Evolutionary conservation across 2,329 filamentous ascomycete genomes (phyloP).

Genomic region (Hypomyces rosellus): DNA sequence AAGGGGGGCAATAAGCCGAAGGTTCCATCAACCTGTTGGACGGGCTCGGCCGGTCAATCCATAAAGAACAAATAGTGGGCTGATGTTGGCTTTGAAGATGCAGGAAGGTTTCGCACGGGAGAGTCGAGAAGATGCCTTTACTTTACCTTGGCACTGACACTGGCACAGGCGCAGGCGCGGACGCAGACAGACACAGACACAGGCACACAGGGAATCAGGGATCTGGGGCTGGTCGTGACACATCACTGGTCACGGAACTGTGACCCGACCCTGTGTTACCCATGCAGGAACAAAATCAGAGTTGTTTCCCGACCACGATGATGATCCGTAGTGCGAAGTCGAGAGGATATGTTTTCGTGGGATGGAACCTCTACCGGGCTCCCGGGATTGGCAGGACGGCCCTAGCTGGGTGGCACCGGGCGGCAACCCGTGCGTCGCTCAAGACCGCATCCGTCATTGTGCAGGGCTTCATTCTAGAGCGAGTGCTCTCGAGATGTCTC

Average conservation of each 20-base stretch:
- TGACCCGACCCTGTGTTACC: constrained; percentile 13
- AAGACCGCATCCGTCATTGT: constrained; percentile 6
- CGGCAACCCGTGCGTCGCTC: constrained; percentile 2
- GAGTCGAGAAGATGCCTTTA: too few species aligned
- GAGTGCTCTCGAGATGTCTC: neutral
- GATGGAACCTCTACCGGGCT: constrained; percentile 2
- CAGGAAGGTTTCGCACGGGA: too few species aligned
- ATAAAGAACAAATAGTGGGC: neutral
- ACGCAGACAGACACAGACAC: too few species aligned
- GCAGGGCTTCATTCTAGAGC: constrained; percentile 2
- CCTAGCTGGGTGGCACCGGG: neutral
- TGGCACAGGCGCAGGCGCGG: too few species aligned
- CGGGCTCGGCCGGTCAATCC: neutral
- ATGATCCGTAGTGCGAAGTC: constrained; percentile 2
- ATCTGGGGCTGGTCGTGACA: constrained; percentile 9
- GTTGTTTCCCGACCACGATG: constrained; percentile 6
- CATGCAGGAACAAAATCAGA: constrained; percentile 13
- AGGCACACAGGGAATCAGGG: constrained; percentile 6
- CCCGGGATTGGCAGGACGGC: constrained; percentile 6
- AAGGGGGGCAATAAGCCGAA: neutral
- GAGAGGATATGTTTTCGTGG: constrained; percentile 5
- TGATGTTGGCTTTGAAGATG: neutral
- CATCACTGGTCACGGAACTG: constrained; percentile 10
- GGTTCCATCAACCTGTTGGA: neutral
- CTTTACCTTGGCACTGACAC: too few species aligned